A percentile compares a stretch with the other conserved stretches of the same genome.
Evolutionary conservation across 148 eudicot species (phyloP).

Genomic region (Vaccinium myrtillus): DNA sequence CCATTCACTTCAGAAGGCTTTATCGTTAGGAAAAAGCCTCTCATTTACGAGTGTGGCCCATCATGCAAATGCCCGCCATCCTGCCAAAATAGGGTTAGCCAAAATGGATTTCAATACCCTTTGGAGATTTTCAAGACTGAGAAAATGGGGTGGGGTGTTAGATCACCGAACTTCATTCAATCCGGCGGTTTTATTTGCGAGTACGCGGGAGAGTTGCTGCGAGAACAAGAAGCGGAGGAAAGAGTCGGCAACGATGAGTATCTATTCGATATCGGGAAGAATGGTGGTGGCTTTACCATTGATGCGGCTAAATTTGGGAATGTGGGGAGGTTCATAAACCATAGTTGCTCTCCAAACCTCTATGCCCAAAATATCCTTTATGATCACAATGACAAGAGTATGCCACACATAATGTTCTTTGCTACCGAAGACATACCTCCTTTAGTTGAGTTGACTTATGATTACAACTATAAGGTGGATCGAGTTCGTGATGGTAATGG

Average conservation of each 20-base stretch:
- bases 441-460: constrained; percentile 27
- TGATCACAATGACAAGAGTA: constrained; percentile 31
- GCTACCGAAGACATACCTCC: constrained; percentile 29
- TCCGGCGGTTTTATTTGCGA: constrained; percentile 47
- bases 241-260: constrained; percentile 30
- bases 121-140: constrained; percentile 29
- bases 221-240: constrained; percentile 33
- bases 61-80: constrained; percentile 30
- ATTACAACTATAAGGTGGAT: constrained; percentile 31
- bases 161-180: constrained; percentile 27
- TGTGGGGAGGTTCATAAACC: constrained; percentile 42
- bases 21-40: constrained; percentile 17
- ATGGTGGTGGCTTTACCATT: constrained; percentile 23
- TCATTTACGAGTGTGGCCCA: constrained; percentile 43
- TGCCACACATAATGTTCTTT: constrained; percentile 40
- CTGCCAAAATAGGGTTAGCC: constrained; percentile 30
- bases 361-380: constrained; percentile 36
- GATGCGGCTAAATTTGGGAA: constrained; percentile 36
- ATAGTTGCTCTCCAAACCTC: constrained; percentile 41
- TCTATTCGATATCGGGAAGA: constrained; percentile 28
- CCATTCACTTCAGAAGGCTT: constrained; percentile 28
- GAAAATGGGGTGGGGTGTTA: constrained; percentile 39
- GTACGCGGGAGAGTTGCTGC: constrained; percentile 34
- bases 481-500: constrained; percentile 29
- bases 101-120: constrained; percentile 18